phyloP scores from a whole-genome alignment of 2,329 filamentous ascomycete species.

The Aspergillus piperis region DNA sequence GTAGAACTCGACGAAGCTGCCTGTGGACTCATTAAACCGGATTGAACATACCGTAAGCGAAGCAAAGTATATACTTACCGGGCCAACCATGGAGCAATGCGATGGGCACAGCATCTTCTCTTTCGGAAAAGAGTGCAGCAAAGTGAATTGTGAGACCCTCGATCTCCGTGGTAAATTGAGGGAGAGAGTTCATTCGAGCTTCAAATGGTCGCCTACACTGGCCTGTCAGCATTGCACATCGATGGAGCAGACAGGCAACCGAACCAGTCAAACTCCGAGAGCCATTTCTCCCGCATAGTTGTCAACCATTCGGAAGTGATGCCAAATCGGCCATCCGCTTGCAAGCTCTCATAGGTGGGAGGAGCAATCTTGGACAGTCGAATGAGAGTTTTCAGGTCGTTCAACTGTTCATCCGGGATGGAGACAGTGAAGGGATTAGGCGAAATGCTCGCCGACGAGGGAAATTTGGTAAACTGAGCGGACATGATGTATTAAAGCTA shows the following conservation, averaged over 20 bases:
- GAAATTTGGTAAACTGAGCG: slow-evolving; percentile 32
- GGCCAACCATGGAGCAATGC: slow-evolving; percentile 45
- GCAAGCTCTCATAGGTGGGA: slow-evolving; percentile 51
- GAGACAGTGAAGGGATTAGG: slow-evolving; percentile 47
- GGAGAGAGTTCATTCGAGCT: slow-evolving; percentile 52
- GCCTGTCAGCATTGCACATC: slow-evolving; percentile 7
- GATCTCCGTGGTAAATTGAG: slow-evolving; percentile 51
- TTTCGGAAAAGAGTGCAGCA: slow-evolving; percentile 51
- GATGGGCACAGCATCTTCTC: slow-evolving; percentile 51
- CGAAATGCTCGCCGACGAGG: slow-evolving; percentile 38
- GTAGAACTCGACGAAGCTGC: slow-evolving; percentile 36
- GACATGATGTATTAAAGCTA: slow-evolving; percentile 19
- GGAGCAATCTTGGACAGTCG: slow-evolving; percentile 53
- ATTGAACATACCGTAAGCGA: background rate
- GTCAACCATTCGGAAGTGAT: slow-evolving; percentile 52
- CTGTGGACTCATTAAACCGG: background rate
- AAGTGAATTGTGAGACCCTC: slow-evolving; percentile 51
- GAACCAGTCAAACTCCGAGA: slow-evolving; percentile 52
- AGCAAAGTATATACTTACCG: background rate
- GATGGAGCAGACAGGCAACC: slow-evolving; percentile 10
- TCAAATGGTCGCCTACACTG: slow-evolving; percentile 35
- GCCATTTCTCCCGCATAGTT: slow-evolving; percentile 46
- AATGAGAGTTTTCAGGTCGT: slow-evolving; percentile 51
- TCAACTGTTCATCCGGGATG: slow-evolving; percentile 47
- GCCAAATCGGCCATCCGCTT: slow-evolving; percentile 47